Evolutionary conservation across 2,329 filamentous ascomycete genomes (phyloP), one percentile per base, ranked within the genome.

Genomic region (Pestalotiopsis sp.): DNA sequence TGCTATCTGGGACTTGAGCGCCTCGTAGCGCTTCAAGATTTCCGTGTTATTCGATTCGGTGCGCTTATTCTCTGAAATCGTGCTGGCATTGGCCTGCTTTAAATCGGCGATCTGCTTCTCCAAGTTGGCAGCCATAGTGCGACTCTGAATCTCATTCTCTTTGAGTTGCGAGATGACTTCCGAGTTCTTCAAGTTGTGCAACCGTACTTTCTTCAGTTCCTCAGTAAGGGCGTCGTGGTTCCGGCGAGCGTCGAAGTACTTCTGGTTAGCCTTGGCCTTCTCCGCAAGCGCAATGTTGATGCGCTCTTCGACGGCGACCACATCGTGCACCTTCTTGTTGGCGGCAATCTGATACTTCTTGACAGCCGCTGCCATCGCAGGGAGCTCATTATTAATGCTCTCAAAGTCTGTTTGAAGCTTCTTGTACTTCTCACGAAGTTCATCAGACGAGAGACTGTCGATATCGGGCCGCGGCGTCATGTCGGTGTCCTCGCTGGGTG

Each of bases 211-310:
- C 73, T 93, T 88, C 61, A 97, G 91, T 81, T 98, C 95, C 69
- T 89, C 86, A 69, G 94, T 92, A 65, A 94, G 88, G 59, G 92
- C 91, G 76, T 98, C 95, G 77, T 95, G 97, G 74, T 95, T 92
- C 78, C 97, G 98, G 86, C 97, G 94, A 9, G 95, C 94, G 1
- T 93, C 94, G 79, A 98, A 98, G 78, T 97, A 99, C 81, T 98
- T 98, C 77, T 98, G 95, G 76, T 99, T 96, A 1, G 95, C 95
- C 81, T 98, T 98, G 72, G 92, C 91, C 83, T 99, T 99, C 81
- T 99, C 94, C 0, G 94, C 93, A 56, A 89, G 89, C 23, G 97
- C 83, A 27, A 92, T 85, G 20, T 89, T 83, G 49, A 95, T 85
- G 71, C 92, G 92, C 68, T 97, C 94, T 81, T 98, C 95, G 77